Evolutionary conservation across 306 rosid species (phyloP).

Genomic region (Arachis hypogaea): DNA sequence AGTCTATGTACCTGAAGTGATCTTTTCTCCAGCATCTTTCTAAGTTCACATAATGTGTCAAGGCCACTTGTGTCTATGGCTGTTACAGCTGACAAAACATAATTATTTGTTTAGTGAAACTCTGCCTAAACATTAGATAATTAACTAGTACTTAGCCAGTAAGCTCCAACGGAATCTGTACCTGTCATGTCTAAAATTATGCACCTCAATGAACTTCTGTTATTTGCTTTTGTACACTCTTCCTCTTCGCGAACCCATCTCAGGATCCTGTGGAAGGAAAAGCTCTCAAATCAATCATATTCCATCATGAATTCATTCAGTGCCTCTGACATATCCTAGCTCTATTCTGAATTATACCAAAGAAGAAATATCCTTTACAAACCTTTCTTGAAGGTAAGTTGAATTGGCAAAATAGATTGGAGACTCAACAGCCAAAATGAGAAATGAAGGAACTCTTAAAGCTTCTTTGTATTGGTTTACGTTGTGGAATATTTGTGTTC

Average conservation of each 20-base stretch:
- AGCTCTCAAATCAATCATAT: constrained; percentile 38
- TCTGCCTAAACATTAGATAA: constrained; percentile 15
- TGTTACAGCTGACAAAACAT: constrained; percentile 68
- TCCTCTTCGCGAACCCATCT: constrained; percentile 97
- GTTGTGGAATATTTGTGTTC: constrained; percentile 81
- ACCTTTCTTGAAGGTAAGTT: constrained; percentile 94
- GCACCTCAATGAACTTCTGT: constrained; percentile 57
- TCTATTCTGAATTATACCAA: not conserved
- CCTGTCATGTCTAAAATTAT: constrained; percentile 93
- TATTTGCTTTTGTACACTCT: constrained; percentile 61
- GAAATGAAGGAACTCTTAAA: constrained; percentile 76
- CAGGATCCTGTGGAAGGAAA: constrained; percentile 58
- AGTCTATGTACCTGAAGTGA: constrained; percentile 60
- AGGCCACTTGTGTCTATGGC: constrained; percentile 87
- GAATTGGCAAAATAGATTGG: constrained; percentile 95
- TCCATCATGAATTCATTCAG: constrained; percentile 27
- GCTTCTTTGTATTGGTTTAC: constrained; percentile 76
- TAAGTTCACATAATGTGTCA: constrained; percentile 63
- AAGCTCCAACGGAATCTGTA: constrained; percentile 26
- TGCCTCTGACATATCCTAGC: not conserved
- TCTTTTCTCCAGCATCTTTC: constrained; percentile 67
- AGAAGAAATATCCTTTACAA: constrained; percentile 30
- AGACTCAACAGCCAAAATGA: constrained; percentile 79
- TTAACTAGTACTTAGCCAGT: constrained; percentile 9
- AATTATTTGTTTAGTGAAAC: constrained; percentile 25